Percentiles rank a stretch among this genome's conserved stretches.
phyloP scores from a whole-genome alignment of 2,329 filamentous ascomycete genomes.

The Volutella citrinella region DNA sequence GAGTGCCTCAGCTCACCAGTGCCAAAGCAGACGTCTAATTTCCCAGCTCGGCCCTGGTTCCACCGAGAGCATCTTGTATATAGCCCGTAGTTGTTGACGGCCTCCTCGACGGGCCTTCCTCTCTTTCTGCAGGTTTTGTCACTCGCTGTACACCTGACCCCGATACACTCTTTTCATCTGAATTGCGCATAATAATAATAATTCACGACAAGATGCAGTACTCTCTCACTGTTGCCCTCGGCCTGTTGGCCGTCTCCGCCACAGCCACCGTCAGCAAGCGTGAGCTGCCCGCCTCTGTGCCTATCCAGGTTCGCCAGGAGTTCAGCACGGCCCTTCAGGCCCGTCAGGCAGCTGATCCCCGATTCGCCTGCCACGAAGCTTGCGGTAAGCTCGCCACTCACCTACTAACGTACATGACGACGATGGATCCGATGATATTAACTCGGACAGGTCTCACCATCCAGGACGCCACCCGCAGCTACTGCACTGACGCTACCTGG shows the following conservation, averaged over 20 bases:
- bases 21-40: too few relatives aligned
- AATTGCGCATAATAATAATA: not conserved
- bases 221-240: not conserved
- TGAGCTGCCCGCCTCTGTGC: not conserved
- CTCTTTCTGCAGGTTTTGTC: too few relatives aligned
- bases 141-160: too few relatives aligned
- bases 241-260: not conserved
- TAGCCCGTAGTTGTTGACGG: too few relatives aligned
- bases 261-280: not conserved
- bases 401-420: too few relatives aligned
- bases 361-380: conserved; percentile 28
- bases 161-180: too few relatives aligned
- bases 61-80: too few relatives aligned
- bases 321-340: too few relatives aligned
- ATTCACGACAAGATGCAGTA: not conserved
- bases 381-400: conserved; percentile 47
- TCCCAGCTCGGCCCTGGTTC: too few relatives aligned
- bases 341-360: not conserved
- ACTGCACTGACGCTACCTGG: not conserved
- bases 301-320: not conserved
- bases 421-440: conserved; percentile 43
- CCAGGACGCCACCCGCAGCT: not conserved
- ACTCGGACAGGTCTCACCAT: not conserved
- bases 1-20: too few relatives aligned
- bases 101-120: too few relatives aligned